Evolutionary conservation across 1,284 basidiomycete species (phyloP).

Genomic region (Ustilago trichophora): DNA sequence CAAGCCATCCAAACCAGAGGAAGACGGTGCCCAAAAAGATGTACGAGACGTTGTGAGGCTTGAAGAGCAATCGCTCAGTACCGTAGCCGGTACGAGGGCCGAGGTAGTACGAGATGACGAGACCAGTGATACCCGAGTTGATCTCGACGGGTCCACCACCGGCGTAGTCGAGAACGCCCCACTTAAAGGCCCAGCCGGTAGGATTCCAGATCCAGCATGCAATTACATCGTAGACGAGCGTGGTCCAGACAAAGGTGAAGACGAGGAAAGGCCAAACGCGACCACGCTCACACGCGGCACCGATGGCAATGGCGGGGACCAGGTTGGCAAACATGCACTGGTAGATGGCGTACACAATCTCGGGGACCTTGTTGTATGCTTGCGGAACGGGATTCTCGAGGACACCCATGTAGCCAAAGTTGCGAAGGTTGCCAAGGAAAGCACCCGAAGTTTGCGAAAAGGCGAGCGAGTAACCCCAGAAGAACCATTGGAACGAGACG

Average conservation of each 20-base stretch:
- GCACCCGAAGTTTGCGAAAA: conserved; percentile 73
- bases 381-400: conserved; percentile 79
- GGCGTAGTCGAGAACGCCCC: conserved; percentile 91
- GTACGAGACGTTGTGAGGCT: conserved; percentile 89
- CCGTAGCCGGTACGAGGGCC: conserved; percentile 88
- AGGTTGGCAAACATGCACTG: conserved; percentile 68
- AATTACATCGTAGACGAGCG: conserved; percentile 71
- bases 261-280: conserved; percentile 86
- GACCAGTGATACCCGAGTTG: conserved; percentile 83
- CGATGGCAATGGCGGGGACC: conserved; percentile 71
- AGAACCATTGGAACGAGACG: conserved; percentile 72
- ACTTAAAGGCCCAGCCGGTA: conserved; percentile 87
- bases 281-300: conserved; percentile 83
- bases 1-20: conserved; percentile 97
- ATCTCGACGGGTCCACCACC: conserved; percentile 94
- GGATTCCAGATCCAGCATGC: conserved; percentile 83
- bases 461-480: conserved; percentile 67
- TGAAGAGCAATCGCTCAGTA: conserved; percentile 84
- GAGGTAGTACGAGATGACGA: conserved; percentile 91
- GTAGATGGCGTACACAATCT: conserved; percentile 69
- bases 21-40: conserved; percentile 87
- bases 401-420: conserved; percentile 74
- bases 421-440: conserved; percentile 79
- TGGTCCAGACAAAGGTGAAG: conserved; percentile 86
- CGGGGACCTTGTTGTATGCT: conserved; percentile 70